Evolutionary conservation across 1,284 basidiomycete genomes (phyloP), one percentile per base, ranked within the genome.

Genomic region (Kalmanozyma brasiliensis): DNA sequence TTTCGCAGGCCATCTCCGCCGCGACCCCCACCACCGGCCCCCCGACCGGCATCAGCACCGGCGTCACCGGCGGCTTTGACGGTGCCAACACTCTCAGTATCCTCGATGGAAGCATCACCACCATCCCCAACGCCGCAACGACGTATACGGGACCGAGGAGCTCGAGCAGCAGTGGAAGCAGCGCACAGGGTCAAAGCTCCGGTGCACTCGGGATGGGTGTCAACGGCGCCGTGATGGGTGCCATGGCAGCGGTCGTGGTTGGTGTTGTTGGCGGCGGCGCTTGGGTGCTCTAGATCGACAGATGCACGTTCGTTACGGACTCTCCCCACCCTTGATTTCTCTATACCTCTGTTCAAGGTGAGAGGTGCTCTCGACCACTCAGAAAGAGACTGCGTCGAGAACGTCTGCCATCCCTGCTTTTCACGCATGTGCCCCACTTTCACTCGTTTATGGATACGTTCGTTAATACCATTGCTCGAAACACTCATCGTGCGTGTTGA

Each of bases 91-190:
- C 67, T 0, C 16, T 46, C 5, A 49, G 43, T 14, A 52, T 69
- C 10, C 30, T 69, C 1, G 66, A 69, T 13, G 66, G 66, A 8
- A 55, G 53, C 23, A 58, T 69, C 23, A 41, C 40, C 0, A 69
- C 66, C 17, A 69, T 70, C 24, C 57, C 61, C 19, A 70, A 70
- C 19, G 67, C 61, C 1, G 67, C 67, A 2, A 70, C 67, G 3
- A 70, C 67, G n/a, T 70, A 61, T 35, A 70, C 57, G 1, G 49
- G 61, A 0, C 57, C 61, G 8, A 22, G 38, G 17, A 23, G 47
- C 2, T 36, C 37, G 14, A 35, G 30, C 30, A 42, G 32, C 3
- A n/a, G 35, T 8, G n/a, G n/a, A n/a, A n/a, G n/a, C n/a, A 35
- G 37, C 24, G 16, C 37, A 2, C 5, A 26, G 2, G 49, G 29